Evolutionary conservation across 2,329 filamentous ascomycete species (phyloP).

Genomic region (Fusarium newnesense): DNA sequence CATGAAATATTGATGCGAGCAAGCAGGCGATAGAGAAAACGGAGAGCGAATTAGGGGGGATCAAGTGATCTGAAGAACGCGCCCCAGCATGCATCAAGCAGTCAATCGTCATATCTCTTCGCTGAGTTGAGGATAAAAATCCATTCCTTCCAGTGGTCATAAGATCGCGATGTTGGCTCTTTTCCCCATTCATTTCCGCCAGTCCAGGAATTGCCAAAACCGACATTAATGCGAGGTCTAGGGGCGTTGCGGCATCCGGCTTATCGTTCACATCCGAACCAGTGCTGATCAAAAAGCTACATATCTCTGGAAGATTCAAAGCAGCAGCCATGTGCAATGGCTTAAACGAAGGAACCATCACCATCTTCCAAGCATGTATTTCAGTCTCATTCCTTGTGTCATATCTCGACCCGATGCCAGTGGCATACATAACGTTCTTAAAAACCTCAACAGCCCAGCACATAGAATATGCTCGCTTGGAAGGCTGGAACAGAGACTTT

Average conservation of each 20-base stretch:
- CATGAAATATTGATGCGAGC: not conserved
- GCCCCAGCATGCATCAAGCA: not conserved
- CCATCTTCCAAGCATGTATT: not conserved
- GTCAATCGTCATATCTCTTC: not conserved
- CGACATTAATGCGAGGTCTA: not conserved
- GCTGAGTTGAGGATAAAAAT: not conserved
- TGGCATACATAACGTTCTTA: not conserved
- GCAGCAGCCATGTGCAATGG: conserved; percentile 23
- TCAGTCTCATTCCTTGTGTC: not conserved
- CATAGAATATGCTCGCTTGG: not conserved
- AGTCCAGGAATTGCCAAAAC: not conserved
- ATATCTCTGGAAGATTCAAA: conserved; percentile 16
- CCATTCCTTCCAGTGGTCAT: accelerated
- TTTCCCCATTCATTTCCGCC: accelerated
- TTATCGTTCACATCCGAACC: not conserved
- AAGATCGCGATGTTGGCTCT: accelerated
- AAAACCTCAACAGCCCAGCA: conserved; percentile 1
- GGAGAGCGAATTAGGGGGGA: not conserved
- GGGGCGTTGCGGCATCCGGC: not conserved
- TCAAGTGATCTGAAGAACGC: not conserved
- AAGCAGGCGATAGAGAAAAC: not conserved
- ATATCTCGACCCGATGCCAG: not conserved
- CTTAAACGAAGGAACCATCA: not conserved
- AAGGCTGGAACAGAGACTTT: not conserved
- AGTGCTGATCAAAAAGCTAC: not conserved